Conservation (phyloP, 805 yeast genomes). For the Spathaspora hagerdaliae region DNA sequence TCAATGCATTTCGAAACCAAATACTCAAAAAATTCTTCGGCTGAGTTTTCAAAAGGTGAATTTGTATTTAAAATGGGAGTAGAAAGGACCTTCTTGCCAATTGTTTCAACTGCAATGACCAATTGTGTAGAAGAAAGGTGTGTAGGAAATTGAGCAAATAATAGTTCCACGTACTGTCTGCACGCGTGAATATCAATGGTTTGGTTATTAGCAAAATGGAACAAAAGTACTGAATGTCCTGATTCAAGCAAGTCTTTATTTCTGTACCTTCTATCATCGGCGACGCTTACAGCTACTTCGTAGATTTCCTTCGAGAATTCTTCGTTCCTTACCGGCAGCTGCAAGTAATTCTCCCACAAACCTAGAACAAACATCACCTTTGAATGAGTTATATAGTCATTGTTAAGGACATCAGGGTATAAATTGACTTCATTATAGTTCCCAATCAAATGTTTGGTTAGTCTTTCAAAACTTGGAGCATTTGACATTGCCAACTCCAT, state of each 20-base stretch:
- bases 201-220: conserved; percentile 28
- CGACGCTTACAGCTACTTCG: conserved; percentile 30
- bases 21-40: conserved; percentile 37
- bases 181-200: conserved; percentile 15
- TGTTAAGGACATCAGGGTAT: conserved; percentile 21
- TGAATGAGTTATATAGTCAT: conserved; percentile 25
- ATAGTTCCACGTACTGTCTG: conserved; percentile 41
- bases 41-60: conserved; percentile 10
- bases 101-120: conserved; percentile 51
- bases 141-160: conserved; percentile 54
- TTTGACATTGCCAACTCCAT: conserved; percentile 34
- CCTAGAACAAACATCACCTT: conserved; percentile 45
- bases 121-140: conserved; percentile 52
- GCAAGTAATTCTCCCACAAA: conserved; percentile 43
- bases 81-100: conserved; percentile 41
- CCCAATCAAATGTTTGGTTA: conserved; percentile 30
- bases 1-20: conserved; percentile 40
- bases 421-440: conserved; percentile 31
- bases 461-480: conserved; percentile 23
- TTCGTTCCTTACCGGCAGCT: conserved; percentile 15
- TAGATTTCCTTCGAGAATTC: conserved; percentile 22
- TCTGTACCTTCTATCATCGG: conserved; percentile 16
- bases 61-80: conserved; percentile 12
- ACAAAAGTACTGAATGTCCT: conserved; percentile 54
- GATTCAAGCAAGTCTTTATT: conserved; percentile 48